Conservation (phyloP, 805 yeast species). For the Ascoidea tarda region DNA sequence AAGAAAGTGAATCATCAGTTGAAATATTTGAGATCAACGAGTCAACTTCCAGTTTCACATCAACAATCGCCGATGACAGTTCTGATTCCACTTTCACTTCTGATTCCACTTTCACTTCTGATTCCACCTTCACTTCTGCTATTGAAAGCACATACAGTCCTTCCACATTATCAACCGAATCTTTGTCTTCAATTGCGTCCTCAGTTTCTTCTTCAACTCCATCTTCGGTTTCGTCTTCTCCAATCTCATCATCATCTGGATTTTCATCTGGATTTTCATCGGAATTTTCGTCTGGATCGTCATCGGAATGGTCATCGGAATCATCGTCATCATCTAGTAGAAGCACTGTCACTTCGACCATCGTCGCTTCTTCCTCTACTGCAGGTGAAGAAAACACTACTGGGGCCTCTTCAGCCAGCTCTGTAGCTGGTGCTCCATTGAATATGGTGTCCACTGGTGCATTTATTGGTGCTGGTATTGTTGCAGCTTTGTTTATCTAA, state of each 20-base stretch:
- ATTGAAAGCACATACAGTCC: background rate
- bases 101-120: background rate
- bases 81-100: background rate
- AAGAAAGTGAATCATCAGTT: too few species aligned
- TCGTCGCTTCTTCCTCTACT: background rate
- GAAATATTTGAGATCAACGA: too few species aligned
- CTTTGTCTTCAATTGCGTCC: background rate
- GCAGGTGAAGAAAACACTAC: background rate
- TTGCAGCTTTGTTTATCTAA: too few species aligned
- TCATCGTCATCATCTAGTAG: too few species aligned
- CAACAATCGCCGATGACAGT: too few species aligned
- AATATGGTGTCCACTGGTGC: background rate
- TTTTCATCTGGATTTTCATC: too few species aligned
- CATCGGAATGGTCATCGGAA: too few species aligned
- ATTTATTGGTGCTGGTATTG: too few species aligned
- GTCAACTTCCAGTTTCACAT: too few species aligned
- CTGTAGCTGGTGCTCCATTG: background rate
- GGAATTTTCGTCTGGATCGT: too few species aligned
- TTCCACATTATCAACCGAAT: background rate
- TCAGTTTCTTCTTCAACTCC: background rate
- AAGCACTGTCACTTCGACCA: background rate
- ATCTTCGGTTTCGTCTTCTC: background rate
- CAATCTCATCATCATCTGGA: too few species aligned
- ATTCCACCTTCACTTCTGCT: background rate
- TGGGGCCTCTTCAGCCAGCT: conserved; percentile 1